A percentile compares a stretch with the other conserved stretches of the same genome.
Evolutionary conservation across 2,329 filamentous ascomycete genomes (phyloP).

Genomic region (Fusarium fracticaudum): DNA sequence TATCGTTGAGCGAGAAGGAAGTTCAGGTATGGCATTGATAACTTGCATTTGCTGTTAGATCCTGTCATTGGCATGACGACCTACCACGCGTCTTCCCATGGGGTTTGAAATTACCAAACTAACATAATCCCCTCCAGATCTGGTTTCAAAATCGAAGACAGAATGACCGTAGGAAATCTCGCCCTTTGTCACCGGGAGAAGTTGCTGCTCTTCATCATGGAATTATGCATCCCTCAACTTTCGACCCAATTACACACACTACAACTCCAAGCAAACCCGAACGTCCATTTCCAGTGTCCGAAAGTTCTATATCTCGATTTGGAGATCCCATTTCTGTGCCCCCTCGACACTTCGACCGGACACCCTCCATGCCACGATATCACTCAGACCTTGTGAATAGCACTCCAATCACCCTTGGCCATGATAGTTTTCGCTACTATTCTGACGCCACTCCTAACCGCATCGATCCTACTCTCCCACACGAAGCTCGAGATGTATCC

Average conservation of each 20-base stretch:
- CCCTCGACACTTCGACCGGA: slow-evolving; percentile 38
- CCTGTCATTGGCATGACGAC: background rate
- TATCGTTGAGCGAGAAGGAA: slow-evolving; percentile 93
- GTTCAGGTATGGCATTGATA: slow-evolving; percentile 77
- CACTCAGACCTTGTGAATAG: slow-evolving; percentile 39
- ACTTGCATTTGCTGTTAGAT: background rate
- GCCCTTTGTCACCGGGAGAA: slow-evolving; percentile 82
- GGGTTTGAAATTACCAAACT: slow-evolving; percentile 20
- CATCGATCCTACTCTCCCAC: slow-evolving; percentile 41
- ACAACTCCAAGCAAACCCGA: slow-evolving; percentile 42
- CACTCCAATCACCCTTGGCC: slow-evolving; percentile 39
- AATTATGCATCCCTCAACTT: slow-evolving; percentile 61
- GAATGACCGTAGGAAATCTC: slow-evolving; percentile 89
- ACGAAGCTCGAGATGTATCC: slow-evolving; percentile 41
- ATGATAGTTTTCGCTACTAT: slow-evolving; percentile 27
- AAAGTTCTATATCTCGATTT: slow-evolving; percentile 40
- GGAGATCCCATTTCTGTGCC: slow-evolving; percentile 40
- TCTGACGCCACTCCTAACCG: slow-evolving; percentile 41
- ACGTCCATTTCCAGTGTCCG: slow-evolving; percentile 41
- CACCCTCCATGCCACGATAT: slow-evolving; percentile 41
- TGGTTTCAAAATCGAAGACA: slow-evolving; percentile 98
- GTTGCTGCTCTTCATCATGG: slow-evolving; percentile 69
- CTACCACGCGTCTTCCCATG: slow-evolving; percentile 25
- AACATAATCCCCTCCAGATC: slow-evolving; percentile 67
- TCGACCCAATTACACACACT: slow-evolving; percentile 52